Conservation (phyloP, 164 flowering plant species). For the Vitis labrusca region DNA sequence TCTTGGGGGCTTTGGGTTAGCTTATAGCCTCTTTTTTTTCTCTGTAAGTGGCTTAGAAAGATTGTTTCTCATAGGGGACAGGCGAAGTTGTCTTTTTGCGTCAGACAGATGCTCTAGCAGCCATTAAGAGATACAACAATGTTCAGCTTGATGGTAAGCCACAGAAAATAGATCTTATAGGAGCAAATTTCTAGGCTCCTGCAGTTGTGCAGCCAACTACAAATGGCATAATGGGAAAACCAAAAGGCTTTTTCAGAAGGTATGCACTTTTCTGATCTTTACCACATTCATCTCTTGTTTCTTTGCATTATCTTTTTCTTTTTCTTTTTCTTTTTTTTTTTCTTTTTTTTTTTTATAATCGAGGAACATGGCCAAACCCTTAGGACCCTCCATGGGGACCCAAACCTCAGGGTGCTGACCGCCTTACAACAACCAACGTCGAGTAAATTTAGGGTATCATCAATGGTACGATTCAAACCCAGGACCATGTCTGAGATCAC, state of each 20-base stretch:
- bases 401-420: too few relatives aligned
- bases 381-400: too few relatives aligned
- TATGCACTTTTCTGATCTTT: slow-evolving; percentile 3
- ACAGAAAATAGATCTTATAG: slow-evolving; percentile 45
- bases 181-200: slow-evolving; percentile 23
- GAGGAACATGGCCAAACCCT: too few relatives aligned
- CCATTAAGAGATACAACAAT: slow-evolving; percentile 42
- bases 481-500: too few relatives aligned
- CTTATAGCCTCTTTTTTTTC: background rate
- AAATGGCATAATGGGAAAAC: slow-evolving; percentile 13
- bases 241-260: slow-evolving; percentile 20
- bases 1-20: background rate
- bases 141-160: slow-evolving; percentile 52
- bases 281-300: background rate
- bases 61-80: slow-evolving; percentile 34
- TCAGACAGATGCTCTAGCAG: slow-evolving; percentile 41
- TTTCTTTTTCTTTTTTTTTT: too few relatives aligned
- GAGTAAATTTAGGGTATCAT: too few relatives aligned
- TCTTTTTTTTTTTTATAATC: too few relatives aligned
- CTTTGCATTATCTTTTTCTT: background rate
- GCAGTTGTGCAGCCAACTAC: slow-evolving; percentile 13
- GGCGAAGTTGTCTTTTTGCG: slow-evolving; percentile 45
- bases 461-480: too few relatives aligned
- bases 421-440: too few relatives aligned
- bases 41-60: background rate